These are phyloP conservation scores for Quercus gilva DNA, from an alignment of 306 rosid species.

Conservation along the genomic window DNA sequence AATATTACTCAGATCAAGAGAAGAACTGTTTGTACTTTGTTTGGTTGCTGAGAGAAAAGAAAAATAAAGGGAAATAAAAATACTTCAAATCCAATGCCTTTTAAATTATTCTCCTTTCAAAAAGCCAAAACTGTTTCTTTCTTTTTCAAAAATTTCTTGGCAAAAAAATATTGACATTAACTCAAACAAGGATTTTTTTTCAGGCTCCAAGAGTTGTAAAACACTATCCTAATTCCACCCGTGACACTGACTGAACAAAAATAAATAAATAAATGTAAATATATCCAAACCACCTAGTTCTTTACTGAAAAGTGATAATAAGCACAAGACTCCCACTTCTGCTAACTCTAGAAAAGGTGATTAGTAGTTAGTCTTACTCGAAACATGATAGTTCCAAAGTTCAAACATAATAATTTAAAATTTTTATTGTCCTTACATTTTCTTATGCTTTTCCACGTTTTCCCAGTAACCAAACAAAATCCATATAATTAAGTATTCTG, in stretches of 20 bases:
- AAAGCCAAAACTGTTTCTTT: not conserved
- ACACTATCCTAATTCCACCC: not conserved
- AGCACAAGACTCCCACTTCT: too few relatives aligned
- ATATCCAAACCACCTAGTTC: too few relatives aligned
- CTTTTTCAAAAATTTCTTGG: not conserved
- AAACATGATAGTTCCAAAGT: not conserved
- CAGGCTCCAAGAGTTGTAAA: not conserved
- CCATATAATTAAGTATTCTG: not conserved
- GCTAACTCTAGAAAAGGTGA: too few relatives aligned
- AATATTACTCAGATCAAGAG: too few relatives aligned
- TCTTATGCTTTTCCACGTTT: not conserved
- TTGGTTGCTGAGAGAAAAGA: too few relatives aligned
- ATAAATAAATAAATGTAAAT: not conserved
- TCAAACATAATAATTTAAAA: not conserved
- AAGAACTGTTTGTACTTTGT: too few relatives aligned
- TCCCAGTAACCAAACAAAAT: not conserved
- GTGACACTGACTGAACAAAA: not conserved
- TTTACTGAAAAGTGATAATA: too few relatives aligned
- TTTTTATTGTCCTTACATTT: not conserved
- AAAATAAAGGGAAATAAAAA: too few relatives aligned
- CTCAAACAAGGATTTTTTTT: not conserved
- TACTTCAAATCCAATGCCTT: too few relatives aligned
- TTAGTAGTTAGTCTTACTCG: too few relatives aligned
- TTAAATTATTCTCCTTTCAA: too few relatives aligned
- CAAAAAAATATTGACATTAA: not conserved